These are phyloP conservation scores for sweet orange (Citrus sinensis) DNA, from an alignment of 345 rosid species.

Conservation along the genomic window DNA sequence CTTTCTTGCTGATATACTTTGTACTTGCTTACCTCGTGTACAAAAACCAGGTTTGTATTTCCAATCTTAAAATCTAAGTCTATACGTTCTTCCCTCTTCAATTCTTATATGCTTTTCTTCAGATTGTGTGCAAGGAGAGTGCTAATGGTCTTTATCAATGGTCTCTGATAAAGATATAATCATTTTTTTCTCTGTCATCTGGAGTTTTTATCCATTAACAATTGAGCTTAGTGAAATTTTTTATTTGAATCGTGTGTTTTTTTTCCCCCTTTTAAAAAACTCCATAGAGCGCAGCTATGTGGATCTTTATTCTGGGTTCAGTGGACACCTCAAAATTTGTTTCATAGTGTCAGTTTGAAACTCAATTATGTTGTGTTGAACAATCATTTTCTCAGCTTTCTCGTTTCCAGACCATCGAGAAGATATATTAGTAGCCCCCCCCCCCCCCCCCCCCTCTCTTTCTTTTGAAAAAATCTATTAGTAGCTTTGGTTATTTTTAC, in stretches of 20 bases:
- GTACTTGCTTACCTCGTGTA: conserved; percentile 66
- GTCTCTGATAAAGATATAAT: background rate
- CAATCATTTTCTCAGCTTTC: background rate
- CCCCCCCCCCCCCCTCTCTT: no score
- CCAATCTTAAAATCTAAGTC: background rate
- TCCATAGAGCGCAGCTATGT: background rate
- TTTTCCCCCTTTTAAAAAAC: background rate
- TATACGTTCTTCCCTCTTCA: background rate
- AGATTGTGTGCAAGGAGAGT: background rate
- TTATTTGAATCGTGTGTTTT: background rate
- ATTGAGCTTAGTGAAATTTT: background rate
- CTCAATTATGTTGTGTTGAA: background rate
- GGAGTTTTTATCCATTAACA: background rate
- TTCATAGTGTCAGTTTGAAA: background rate
- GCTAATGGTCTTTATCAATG: background rate
- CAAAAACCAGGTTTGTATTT: conserved; percentile 65
- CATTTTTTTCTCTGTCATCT: background rate
- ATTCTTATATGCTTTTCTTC: conserved; percentile 4
- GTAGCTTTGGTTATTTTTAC: background rate
- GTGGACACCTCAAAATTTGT: background rate
- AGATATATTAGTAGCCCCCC: background rate
- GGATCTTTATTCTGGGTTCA: background rate
- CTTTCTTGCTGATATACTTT: conserved; percentile 70
- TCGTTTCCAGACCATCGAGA: background rate
- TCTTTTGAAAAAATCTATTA: background rate